Conservation (phyloP, 2,329 filamentous ascomycete species). For the Talaromyces sp. region DNA sequence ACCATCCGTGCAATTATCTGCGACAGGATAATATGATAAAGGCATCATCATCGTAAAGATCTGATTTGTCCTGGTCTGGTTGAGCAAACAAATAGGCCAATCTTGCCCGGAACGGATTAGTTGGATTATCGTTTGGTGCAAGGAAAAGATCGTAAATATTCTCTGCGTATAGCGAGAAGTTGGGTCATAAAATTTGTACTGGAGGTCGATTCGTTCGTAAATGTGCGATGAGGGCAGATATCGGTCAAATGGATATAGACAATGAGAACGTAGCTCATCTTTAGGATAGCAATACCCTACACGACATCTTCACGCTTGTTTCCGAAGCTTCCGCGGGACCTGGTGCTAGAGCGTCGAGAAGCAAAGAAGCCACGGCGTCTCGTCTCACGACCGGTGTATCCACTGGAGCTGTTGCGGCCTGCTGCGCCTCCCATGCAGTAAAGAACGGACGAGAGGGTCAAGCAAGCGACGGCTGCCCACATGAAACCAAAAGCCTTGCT, state of each 20-base stretch:
- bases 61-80: neutral
- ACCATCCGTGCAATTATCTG: neutral
- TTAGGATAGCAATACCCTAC: neutral
- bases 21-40: neutral
- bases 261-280: neutral
- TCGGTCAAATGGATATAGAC: neutral
- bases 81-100: neutral
- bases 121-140: neutral
- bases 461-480: conserved; percentile 56
- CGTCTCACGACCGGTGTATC: conserved; percentile 37
- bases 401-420: conserved; percentile 28
- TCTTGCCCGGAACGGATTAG: neutral
- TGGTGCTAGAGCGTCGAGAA: conserved; percentile 17
- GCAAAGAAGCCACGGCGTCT: conserved; percentile 39
- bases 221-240: neutral
- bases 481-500: conserved; percentile 60
- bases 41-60: neutral
- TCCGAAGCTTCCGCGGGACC: conserved; percentile 16
- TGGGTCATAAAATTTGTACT: neutral
- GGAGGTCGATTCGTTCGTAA: neutral
- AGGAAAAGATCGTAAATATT: conserved; percentile 2
- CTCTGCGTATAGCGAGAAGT: neutral
- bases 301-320: conserved; percentile 16
- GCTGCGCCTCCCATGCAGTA: conserved; percentile 52
- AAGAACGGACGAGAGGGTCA: conserved; percentile 54